A percentile compares a stretch with the other conserved stretches of the same genome.
Evolutionary conservation across 2,329 filamentous ascomycete genomes (phyloP).

Genomic region (Nigrograna mackinnonii): DNA sequence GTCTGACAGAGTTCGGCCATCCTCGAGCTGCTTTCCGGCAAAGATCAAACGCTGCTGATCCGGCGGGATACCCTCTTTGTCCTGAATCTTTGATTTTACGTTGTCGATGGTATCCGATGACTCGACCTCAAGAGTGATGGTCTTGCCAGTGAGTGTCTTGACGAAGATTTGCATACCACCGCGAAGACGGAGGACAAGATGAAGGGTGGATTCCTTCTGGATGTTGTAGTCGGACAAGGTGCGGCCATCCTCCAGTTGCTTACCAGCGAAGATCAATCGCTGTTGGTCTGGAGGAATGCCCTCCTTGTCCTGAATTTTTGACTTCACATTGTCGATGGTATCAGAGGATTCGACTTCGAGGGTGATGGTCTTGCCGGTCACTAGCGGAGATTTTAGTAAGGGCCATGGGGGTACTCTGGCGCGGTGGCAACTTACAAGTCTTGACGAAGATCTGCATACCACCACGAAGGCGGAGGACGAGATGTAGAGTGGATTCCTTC

Average conservation of each 20-base stretch:
- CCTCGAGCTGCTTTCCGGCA: slow-evolving; percentile 94
- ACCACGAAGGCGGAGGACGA: slow-evolving; percentile 74
- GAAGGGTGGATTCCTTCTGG: slow-evolving; percentile 68
- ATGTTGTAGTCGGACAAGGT: slow-evolving; percentile 61
- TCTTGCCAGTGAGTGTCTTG: slow-evolving; percentile 65
- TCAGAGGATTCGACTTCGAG: slow-evolving; percentile 45
- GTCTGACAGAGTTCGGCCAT: slow-evolving; percentile 85
- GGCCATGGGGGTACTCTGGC: slow-evolving; percentile 34
- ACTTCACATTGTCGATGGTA: slow-evolving; percentile 17
- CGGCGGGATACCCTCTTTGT: slow-evolving; percentile 95
- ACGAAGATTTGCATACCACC: slow-evolving; percentile 68
- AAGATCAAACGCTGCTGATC: slow-evolving; percentile 97
- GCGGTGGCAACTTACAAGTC: slow-evolving; percentile 45
- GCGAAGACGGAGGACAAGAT: slow-evolving; percentile 74
- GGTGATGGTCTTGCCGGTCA: slow-evolving; percentile 61
- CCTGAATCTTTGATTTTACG: slow-evolving; percentile 95
- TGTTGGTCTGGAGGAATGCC: slow-evolving; percentile 63
- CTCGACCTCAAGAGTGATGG: slow-evolving; percentile 69
- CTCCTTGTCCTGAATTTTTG: slow-evolving; percentile 50
- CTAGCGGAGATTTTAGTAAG: slow-evolving; percentile 43
- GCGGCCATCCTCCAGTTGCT: slow-evolving; percentile 62
- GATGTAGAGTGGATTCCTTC: slow-evolving; percentile 70
- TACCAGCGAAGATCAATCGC: slow-evolving; percentile 61
- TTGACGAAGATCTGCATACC: slow-evolving; percentile 68
- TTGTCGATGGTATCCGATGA: slow-evolving; percentile 91